A percentile compares a stretch with the other conserved stretches of the same genome.
Evolutionary conservation across 805 yeast species (phyloP).

Genomic region (Cyberlindnera americana): DNA sequence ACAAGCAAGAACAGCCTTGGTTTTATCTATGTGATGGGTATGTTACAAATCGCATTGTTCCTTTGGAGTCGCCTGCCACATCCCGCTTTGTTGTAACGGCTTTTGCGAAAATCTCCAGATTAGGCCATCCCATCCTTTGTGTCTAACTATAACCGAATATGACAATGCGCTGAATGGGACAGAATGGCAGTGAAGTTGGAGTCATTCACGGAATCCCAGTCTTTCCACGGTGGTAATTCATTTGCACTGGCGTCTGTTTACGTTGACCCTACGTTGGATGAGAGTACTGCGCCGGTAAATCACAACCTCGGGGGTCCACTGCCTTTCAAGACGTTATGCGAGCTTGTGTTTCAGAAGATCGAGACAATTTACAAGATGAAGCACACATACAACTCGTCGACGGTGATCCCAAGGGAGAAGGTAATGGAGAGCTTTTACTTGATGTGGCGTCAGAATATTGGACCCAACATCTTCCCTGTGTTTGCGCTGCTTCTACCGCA

Average conservation of each 20-base stretch:
- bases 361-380: background rate
- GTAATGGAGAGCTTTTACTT: conserved; percentile 39
- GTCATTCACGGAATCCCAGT: background rate
- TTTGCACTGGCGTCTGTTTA: background rate
- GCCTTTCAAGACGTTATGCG: conserved; percentile 5
- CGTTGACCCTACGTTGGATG: conserved; percentile 7
- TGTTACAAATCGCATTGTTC: too few species aligned
- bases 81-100: too few species aligned
- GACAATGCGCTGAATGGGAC: too few species aligned
- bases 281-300: conserved; percentile 2
- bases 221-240: background rate
- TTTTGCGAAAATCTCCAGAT: conserved; percentile 1
- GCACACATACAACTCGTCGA: background rate
- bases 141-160: background rate
- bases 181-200: too few species aligned
- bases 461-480: conserved; percentile 65
- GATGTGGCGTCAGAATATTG: conserved; percentile 52
- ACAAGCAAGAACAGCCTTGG: too few species aligned
- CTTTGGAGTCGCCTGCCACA: background rate
- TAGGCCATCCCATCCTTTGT: background rate
- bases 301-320: background rate
- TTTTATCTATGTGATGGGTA: too few species aligned
- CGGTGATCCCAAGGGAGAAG: conserved; percentile 6
- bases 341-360: conserved; percentile 15
- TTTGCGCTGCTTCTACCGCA: conserved; percentile 59